Conservation (phyloP, 2,329 filamentous ascomycete genomes). For the Blastomyces parvus region DNA sequence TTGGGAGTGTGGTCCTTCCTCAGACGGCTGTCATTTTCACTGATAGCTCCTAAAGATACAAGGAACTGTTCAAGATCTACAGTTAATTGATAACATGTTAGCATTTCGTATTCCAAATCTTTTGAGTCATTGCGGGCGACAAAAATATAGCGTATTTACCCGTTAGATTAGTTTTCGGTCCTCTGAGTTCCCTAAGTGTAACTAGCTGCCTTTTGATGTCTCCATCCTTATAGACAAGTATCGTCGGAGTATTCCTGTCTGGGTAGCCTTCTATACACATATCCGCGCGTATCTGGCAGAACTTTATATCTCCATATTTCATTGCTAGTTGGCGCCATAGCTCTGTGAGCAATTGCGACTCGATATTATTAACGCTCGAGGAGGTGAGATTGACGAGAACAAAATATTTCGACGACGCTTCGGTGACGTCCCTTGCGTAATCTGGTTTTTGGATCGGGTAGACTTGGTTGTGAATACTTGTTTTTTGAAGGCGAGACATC, state of each 20-base stretch:
- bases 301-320: conserved; percentile 91
- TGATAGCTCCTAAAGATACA: conserved; percentile 70
- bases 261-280: conserved; percentile 96
- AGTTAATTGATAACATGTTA: not conserved
- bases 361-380: conserved; percentile 65
- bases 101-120: not conserved
- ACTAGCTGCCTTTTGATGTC: conserved; percentile 88
- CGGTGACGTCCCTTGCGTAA: conserved; percentile 82
- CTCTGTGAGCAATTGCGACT: conserved; percentile 73
- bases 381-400: conserved; percentile 75
- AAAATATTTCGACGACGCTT: conserved; percentile 62
- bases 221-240: conserved; percentile 82
- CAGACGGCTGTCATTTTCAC: conserved; percentile 68
- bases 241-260: conserved; percentile 87
- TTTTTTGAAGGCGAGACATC: conserved; percentile 62
- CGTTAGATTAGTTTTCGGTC: conserved; percentile 58
- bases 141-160: conserved; percentile 23
- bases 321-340: conserved; percentile 75
- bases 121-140: not conserved
- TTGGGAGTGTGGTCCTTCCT: conserved; percentile 46
- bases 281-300: conserved; percentile 86
- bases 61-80: conserved; percentile 68
- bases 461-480: conserved; percentile 76
- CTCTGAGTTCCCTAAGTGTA: conserved; percentile 71
- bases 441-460: conserved; percentile 93